Percentiles rank a stretch among this genome's conserved stretches.
These are phyloP conservation scores for Colletotrichum salicis DNA, from an alignment of 2,329 filamentous ascomycete genomes.

Conservation along the genomic window DNA sequence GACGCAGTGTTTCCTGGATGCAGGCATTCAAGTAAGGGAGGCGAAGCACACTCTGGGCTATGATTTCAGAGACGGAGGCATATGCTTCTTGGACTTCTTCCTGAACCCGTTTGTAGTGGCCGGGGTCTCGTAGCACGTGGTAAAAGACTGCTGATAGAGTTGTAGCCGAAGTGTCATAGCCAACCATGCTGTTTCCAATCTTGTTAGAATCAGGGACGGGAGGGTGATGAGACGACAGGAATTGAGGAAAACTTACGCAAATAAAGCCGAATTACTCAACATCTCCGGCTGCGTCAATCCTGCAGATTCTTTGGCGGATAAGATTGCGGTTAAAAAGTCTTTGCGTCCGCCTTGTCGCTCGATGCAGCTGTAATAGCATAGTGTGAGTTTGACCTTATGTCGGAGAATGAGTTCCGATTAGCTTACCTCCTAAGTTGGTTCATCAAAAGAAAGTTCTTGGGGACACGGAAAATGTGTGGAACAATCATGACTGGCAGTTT, in stretches of 20 bases:
- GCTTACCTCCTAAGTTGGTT: constrained; percentile 16
- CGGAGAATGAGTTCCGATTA: too few species aligned
- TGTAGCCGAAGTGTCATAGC: constrained; percentile 4
- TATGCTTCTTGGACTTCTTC: not conserved
- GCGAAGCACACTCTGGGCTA: not conserved
- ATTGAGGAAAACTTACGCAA: not conserved
- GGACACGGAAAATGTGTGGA: constrained; percentile 18
- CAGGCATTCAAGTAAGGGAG: constrained; percentile 50
- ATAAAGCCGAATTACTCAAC: constrained; percentile 4
- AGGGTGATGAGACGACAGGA: not conserved
- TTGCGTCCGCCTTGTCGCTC: constrained; percentile 13
- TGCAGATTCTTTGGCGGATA: constrained; percentile 12
- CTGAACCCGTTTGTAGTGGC: constrained; percentile 8
- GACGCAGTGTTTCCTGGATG: constrained; percentile 65
- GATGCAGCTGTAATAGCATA: not conserved
- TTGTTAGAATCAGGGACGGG: not conserved
- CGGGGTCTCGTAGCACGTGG: constrained; percentile 4
- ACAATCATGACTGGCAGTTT: constrained; percentile 17
- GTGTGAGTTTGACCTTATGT: not conserved
- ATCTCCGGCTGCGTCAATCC: constrained; percentile 20
- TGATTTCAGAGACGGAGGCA: not conserved
- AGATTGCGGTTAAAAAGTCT: constrained; percentile 20
- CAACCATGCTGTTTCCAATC: constrained; percentile 13
- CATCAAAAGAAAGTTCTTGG: constrained; percentile 25
- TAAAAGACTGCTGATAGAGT: constrained; percentile 27